Base-by-base conservation (phyloP, 805 yeast species). In the Nakazawaea ambrosiae region DNA sequence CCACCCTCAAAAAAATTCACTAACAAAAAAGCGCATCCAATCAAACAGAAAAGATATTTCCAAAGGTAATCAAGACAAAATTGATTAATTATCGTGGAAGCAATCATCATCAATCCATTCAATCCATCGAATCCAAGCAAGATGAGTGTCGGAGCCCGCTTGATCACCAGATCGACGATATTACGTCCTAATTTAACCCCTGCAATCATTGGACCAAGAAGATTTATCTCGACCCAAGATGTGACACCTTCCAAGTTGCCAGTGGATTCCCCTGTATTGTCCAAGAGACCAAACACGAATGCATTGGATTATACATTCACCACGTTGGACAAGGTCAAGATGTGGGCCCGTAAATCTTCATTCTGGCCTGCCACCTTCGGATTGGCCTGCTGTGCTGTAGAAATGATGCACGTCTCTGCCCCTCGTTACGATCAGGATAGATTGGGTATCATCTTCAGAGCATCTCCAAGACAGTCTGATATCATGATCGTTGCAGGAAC, bases 331-430 rank as follows among this genome's bases (percentile, higher is more conserved):
- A 79, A 79, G 45, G 74, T 85, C 45, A 88, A 88, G 46, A 81
- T 81, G 65, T 85, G 95, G 95, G 94, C 90, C 2, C 74, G 95
- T 61, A 87, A 83, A 56, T 86, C 94, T 20, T 82, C 92, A 2
- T 85, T 85, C 60, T 85, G 95, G 95, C 95, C 95, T 7, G 89
- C 84, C 32, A 85, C 95, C 26, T 85, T 85, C 60, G 95, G 95
- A 24, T 68, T 85, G 54, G 95, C 95, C 7, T 85, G 95, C 63
- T 85, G 95, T 68, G 95, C 95, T 44, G 94, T 85, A 29, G 95
- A 85, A 63, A 85, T 85, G 95, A 85, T 85, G 95, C 95, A 85
- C 58, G 83, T 81, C 27, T 85, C 95, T 19, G 78, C 94, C 41
- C 94, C 95, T 44, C 71, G 95, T 55, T 85, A 85, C 61, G 95